A percentile compares a stretch with the other conserved stretches of the same genome.
phyloP scores from a whole-genome alignment of 2,329 filamentous ascomycete species.

The Ramularia collo-cygni region DNA sequence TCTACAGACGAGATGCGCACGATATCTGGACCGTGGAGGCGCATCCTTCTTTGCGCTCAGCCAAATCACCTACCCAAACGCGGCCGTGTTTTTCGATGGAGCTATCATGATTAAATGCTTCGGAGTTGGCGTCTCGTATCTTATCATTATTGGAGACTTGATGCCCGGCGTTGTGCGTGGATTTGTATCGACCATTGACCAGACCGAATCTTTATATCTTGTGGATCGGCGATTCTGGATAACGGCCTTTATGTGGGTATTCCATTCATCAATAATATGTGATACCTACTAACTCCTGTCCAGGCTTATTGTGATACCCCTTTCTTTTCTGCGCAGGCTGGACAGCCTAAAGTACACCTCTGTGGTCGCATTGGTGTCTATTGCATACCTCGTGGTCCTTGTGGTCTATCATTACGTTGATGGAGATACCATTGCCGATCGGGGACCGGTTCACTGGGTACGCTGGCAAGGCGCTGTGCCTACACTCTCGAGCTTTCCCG shows the following conservation, averaged over 20 bases:
- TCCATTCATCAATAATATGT: neutral
- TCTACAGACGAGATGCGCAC: constrained; percentile 84
- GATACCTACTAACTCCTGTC: constrained; percentile 14
- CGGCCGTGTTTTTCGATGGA: constrained; percentile 87
- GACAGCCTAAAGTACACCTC: constrained; percentile 98
- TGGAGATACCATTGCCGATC: constrained; percentile 66
- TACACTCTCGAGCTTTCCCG: constrained; percentile 77
- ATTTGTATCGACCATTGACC: constrained; percentile 51
- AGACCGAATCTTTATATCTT: constrained; percentile 62
- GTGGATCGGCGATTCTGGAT: constrained; percentile 95
- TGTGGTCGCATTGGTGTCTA: constrained; percentile 81
- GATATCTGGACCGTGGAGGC: constrained; percentile 82
- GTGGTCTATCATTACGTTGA: constrained; percentile 86
- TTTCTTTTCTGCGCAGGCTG: constrained; percentile 83
- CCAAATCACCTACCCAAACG: constrained; percentile 93
- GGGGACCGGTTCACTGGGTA: constrained; percentile 68
- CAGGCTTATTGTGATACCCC: constrained; percentile 83
- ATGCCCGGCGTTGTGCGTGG: constrained; percentile 92
- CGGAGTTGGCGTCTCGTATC: constrained; percentile 90
- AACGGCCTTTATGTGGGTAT: constrained; percentile 78
- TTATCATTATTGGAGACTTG: constrained; percentile 96
- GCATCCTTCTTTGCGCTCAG: constrained; percentile 95
- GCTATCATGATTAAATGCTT: constrained; percentile 98
- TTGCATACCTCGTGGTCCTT: constrained; percentile 86
- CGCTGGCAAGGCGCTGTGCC: constrained; percentile 72